Evolutionary conservation across 108 stramenopile genomes (phyloP).

Genomic region (Chaetoceros muelleri): DNA sequence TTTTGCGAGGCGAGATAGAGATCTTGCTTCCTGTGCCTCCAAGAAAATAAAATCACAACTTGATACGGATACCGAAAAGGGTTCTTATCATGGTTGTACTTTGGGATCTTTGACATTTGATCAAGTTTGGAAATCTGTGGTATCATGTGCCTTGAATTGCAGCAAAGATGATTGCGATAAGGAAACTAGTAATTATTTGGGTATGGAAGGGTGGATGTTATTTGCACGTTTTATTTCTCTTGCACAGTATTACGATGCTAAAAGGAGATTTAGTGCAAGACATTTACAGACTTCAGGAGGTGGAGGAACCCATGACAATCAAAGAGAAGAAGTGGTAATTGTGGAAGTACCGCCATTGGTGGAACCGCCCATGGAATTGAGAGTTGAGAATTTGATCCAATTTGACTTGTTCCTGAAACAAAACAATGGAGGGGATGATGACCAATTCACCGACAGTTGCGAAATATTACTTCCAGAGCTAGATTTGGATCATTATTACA

Average conservation of each 20-base stretch:
- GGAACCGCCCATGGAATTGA: conserved; percentile 44
- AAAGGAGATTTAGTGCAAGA: conserved; percentile 64
- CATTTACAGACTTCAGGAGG: conserved; percentile 66
- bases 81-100: conserved; percentile 19
- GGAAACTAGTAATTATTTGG: conserved; percentile 20
- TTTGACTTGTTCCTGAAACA: conserved; percentile 4
- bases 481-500: conserved; percentile 64
- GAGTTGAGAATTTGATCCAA: conserved; percentile 15
- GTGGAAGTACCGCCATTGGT: conserved; percentile 64
- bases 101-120: too few relatives aligned
- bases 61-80: conserved; percentile 2
- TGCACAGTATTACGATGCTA: conserved; percentile 71
- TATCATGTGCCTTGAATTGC: conserved; percentile 31
- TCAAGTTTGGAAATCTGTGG: conserved; percentile 65
- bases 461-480: conserved; percentile 61
- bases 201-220: conserved; percentile 77
- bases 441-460: conserved; percentile 21
- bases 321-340: conserved; percentile 57
- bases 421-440: too few relatives aligned
- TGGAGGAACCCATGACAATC: conserved; percentile 22
- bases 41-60: background rate
- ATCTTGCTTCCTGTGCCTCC: conserved; percentile 17
- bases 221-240: conserved; percentile 81
- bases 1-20: conserved; percentile 67
- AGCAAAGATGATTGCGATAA: conserved; percentile 1